These are phyloP conservation scores for Coniochaeta sp. DNA, from an alignment of 2,329 filamentous ascomycete genomes.

Conservation along the genomic window DNA sequence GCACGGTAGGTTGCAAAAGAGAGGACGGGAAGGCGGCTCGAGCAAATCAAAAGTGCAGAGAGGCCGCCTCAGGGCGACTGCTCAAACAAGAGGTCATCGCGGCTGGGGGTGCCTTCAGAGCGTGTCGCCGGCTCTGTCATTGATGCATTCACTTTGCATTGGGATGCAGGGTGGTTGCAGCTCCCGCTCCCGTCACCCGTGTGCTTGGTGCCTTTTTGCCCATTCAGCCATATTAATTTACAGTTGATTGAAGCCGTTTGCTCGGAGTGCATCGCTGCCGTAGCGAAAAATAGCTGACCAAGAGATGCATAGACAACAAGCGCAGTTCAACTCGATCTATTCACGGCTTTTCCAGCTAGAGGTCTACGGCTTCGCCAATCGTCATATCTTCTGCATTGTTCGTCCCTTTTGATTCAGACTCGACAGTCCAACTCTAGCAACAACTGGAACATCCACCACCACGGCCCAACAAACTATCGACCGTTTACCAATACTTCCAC, in stretches of 20 bases:
- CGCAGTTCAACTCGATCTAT: not conserved
- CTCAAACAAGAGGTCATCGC: constrained; percentile 2
- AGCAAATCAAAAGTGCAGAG: not conserved
- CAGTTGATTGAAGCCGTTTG: not conserved
- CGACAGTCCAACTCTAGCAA: too few relatives aligned
- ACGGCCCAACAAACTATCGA: too few relatives aligned
- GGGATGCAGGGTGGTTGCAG: not conserved
- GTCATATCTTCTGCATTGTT: not conserved
- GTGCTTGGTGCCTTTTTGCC: not conserved
- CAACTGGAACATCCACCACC: too few relatives aligned
- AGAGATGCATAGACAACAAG: not conserved
- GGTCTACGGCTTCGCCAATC: too few relatives aligned
- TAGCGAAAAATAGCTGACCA: constrained; percentile 1
- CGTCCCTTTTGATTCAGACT: not conserved
- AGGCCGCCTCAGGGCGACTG: constrained; percentile 1
- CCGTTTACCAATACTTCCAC: not conserved
- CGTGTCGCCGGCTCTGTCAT: too few relatives aligned
- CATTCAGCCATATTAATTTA: not conserved
- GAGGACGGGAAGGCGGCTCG: too few relatives aligned
- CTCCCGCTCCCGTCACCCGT: too few relatives aligned
- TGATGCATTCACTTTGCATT: too few relatives aligned
- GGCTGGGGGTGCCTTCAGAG: not conserved
- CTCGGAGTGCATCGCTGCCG: not conserved
- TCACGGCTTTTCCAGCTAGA: not conserved
- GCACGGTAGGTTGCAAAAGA: not conserved